Percentiles rank a stretch among this genome's conserved stretches.
Evolutionary conservation across 1,284 basidiomycete genomes (phyloP).

Genomic region (Rhizoctonia solani): DNA sequence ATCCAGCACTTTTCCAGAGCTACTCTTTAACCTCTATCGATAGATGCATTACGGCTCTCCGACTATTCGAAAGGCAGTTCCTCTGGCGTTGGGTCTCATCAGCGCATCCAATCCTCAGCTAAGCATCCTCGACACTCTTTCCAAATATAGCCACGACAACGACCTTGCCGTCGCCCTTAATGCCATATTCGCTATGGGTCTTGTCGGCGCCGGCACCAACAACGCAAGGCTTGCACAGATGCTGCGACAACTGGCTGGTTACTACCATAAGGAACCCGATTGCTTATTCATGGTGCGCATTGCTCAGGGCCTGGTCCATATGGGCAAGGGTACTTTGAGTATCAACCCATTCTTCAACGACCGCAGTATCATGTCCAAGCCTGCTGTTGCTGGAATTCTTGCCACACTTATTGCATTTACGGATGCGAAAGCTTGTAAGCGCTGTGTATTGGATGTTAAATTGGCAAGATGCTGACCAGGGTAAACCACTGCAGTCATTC

Average conservation of each 20-base stretch:
- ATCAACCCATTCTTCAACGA: constrained; percentile 98
- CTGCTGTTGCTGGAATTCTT: constrained; percentile 90
- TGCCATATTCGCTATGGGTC: constrained; percentile 98
- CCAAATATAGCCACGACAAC: constrained; percentile 99
- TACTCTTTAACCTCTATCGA: background rate
- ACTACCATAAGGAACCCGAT: constrained; percentile 97
- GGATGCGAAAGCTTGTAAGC: constrained; percentile 89
- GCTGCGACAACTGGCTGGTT: constrained; percentile 93
- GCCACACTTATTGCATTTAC: constrained; percentile 91
- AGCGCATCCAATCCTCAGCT: constrained; percentile 96
- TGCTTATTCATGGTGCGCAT: constrained; percentile 97
- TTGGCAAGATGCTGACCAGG: constrained; percentile 16
- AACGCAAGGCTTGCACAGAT: constrained; percentile 97
- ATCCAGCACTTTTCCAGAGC: background rate
- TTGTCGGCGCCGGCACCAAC: constrained; percentile 97
- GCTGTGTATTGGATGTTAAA: background rate
- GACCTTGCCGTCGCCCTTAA: constrained; percentile 96
- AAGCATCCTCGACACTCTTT: constrained; percentile 95
- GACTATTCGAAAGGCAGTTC: constrained; percentile 89
- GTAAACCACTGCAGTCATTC: constrained; percentile 63
- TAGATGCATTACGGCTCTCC: constrained; percentile 99
- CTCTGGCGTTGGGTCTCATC: constrained; percentile 92
- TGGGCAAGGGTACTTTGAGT: constrained; percentile 99
- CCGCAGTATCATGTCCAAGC: constrained; percentile 85
- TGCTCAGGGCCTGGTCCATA: constrained; percentile 94